These are phyloP conservation scores for Casuarina equisetifolia DNA, from an alignment of 306 rosid genomes.

Conservation along the genomic window DNA sequence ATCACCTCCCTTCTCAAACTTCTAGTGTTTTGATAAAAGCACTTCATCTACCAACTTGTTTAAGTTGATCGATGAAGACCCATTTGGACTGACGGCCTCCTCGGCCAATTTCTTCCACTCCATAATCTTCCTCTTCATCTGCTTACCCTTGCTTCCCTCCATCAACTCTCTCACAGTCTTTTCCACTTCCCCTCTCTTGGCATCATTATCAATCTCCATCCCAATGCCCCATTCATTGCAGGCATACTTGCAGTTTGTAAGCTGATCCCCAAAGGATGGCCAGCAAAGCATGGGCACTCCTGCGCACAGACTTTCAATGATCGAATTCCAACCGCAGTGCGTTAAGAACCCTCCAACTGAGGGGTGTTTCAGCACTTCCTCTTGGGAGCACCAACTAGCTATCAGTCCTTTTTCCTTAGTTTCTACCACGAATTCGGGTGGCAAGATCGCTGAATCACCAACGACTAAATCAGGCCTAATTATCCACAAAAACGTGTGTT, in stretches of 20 bases:
- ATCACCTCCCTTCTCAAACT: not conserved
- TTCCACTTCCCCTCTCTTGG: not conserved
- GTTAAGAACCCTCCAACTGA: constrained; percentile 17
- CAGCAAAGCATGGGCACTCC: constrained; percentile 14
- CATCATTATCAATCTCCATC: not conserved
- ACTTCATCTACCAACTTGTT: constrained; percentile 1
- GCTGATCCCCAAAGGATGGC: not conserved
- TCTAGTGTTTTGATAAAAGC: not conserved
- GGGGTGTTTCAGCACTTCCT: constrained; percentile 14
- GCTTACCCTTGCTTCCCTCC: not conserved
- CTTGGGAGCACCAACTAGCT: constrained; percentile 26
- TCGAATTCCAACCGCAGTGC: constrained; percentile 23
- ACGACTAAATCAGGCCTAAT: constrained; percentile 16
- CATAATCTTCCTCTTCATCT: not conserved
- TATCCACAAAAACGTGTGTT: constrained; percentile 16
- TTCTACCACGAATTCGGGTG: not conserved
- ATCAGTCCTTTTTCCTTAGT: constrained; percentile 14
- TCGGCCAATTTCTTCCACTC: constrained; percentile 2
- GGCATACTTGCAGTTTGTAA: not conserved
- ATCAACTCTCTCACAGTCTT: not conserved
- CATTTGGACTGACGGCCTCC: not conserved
- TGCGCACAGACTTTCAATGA: constrained; percentile 10
- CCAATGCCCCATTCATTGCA: constrained; percentile 6
- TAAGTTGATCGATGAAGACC: constrained; percentile 1
- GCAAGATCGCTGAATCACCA: not conserved